These are phyloP conservation scores for Solanum hybrid DNA, from an alignment of 305 asterid species.

Conservation along the genomic window DNA sequence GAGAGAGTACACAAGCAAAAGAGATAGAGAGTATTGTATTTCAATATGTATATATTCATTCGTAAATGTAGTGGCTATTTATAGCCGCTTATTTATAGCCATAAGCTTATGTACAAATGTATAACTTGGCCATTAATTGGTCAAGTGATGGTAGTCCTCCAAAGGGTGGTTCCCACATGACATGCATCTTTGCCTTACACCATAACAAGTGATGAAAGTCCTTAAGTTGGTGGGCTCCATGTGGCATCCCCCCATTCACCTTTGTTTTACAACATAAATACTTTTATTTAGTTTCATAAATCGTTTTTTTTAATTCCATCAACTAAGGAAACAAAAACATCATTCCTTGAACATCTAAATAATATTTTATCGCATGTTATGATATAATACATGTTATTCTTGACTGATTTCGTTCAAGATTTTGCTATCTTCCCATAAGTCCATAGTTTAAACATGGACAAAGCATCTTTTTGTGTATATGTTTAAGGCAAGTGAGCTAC, in stretches of 20 bases:
- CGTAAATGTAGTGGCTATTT: not conserved
- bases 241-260: not conserved
- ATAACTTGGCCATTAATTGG: not conserved
- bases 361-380: not conserved
- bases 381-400: not conserved
- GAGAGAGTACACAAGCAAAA: not conserved
- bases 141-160: not conserved
- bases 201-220: not conserved
- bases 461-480: not conserved
- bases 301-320: not conserved
- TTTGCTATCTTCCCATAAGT: not conserved
- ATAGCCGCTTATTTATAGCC: not conserved
- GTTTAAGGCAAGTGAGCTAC: not conserved
- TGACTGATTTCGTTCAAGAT: not conserved
- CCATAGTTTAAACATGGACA: not conserved
- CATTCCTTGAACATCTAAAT: not conserved
- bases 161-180: not conserved
- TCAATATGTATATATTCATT: not conserved
- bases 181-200: not conserved
- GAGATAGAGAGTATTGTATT: not conserved
- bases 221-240: not conserved
- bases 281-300: not conserved
- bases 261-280: not conserved
- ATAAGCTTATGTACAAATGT: not conserved
- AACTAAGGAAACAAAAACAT: not conserved